phyloP scores from a whole-genome alignment of 352 stramenopile genomes.

The Globisporangium splendens region DNA sequence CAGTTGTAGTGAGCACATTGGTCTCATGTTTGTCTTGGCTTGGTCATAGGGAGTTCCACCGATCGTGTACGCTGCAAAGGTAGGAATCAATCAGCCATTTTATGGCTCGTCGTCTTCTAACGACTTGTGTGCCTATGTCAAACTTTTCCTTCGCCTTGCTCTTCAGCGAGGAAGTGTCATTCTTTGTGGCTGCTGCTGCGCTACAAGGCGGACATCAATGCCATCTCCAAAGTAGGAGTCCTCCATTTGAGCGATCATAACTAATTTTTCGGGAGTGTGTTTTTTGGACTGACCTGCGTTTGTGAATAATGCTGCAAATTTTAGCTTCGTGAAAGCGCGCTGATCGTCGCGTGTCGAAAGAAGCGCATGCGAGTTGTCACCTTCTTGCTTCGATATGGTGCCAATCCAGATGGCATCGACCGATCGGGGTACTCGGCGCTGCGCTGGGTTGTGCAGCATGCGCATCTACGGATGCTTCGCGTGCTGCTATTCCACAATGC shows the following conservation, averaged over 20 bases:
- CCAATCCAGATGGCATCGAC: conserved; percentile 38
- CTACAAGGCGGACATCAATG: conserved; percentile 61
- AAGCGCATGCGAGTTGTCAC: conserved; percentile 28
- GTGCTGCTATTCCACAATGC: conserved; percentile 36
- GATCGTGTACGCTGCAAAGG: conserved; percentile 62
- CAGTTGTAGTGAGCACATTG: neutral
- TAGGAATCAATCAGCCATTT: conserved; percentile 4
- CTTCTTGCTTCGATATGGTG: conserved; percentile 42
- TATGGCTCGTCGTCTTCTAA: neutral
- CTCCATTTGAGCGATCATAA: too few species aligned
- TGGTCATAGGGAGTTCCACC: conserved; percentile 34
- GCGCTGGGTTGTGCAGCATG: conserved; percentile 42
- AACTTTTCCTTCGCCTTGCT: neutral
- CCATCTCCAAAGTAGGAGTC: conserved; percentile 29
- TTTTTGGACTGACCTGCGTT: too few species aligned
- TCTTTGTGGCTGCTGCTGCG: conserved; percentile 47
- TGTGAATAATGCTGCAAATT: too few species aligned
- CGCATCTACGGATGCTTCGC: conserved; percentile 27
- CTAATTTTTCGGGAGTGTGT: too few species aligned
- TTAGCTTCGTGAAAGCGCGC: conserved; percentile 43
- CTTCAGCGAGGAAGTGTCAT: conserved; percentile 37
- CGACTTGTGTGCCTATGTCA: neutral
- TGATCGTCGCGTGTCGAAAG: conserved; percentile 52
- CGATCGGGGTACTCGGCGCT: conserved; percentile 41
- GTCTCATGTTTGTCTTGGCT: neutral